These are phyloP conservation scores for Stylonectria norvegica DNA, from an alignment of 2,329 filamentous ascomycete genomes.

Conservation along the genomic window DNA sequence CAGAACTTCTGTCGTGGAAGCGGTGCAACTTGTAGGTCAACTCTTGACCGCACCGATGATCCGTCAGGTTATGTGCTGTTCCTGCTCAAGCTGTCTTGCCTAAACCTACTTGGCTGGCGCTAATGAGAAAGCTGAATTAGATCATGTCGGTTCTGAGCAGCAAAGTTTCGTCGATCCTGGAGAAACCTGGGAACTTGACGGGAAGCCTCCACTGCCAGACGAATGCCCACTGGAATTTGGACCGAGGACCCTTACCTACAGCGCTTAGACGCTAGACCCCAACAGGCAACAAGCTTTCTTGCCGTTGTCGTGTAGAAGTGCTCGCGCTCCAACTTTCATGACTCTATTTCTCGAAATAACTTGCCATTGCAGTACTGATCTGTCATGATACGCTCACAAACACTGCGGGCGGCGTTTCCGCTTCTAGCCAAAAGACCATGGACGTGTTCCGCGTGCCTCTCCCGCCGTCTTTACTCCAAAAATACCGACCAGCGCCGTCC, in stretches of 20 bases:
- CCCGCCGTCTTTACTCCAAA: constrained; percentile 31
- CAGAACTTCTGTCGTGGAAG: no score
- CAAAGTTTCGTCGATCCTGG: no score
- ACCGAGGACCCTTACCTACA: constrained; percentile 13
- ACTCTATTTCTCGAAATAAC: not conserved
- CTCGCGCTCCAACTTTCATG: not conserved
- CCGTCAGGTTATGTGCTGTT: no score
- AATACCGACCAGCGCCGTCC: constrained; percentile 25
- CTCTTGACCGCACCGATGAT: no score
- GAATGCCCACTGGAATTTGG: no score
- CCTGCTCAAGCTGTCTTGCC: no score
- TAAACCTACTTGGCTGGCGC: no score
- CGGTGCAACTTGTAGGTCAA: no score
- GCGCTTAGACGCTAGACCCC: constrained; percentile 18
- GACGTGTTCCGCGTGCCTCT: constrained; percentile 32
- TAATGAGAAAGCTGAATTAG: no score
- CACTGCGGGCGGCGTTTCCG: constrained; percentile 16
- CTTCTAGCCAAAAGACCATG: constrained; percentile 23
- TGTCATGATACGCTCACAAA: constrained; percentile 31
- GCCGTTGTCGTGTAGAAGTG: constrained; percentile 8
- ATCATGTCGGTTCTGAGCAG: no score
- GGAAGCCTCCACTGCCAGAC: no score
- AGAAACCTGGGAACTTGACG: no score
- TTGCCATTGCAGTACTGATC: constrained; percentile 15
- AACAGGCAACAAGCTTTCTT: constrained; percentile 23